These are phyloP conservation scores for Mycena maculata DNA, from an alignment of 768 basidiomycete genomes.

Conservation along the genomic window DNA sequence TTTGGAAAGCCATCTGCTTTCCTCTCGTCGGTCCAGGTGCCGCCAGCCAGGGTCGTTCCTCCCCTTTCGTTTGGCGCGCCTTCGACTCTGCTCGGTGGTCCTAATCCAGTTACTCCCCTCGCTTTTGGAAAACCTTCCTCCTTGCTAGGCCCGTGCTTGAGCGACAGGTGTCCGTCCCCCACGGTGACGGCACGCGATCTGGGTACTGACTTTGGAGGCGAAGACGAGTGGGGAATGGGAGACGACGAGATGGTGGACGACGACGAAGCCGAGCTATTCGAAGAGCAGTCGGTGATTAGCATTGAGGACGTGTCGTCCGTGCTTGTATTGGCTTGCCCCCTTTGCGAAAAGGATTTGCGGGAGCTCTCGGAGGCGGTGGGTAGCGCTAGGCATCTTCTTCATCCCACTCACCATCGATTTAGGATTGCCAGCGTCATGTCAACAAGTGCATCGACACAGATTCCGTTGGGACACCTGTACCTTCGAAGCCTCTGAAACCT, in stretches of 20 bases:
- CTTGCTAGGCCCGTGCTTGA: conserved; percentile 26
- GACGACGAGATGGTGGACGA: conserved; percentile 71
- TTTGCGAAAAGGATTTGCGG: conserved; percentile 42
- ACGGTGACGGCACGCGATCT: conserved; percentile 25
- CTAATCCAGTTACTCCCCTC: not conserved
- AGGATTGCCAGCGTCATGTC: conserved; percentile 68
- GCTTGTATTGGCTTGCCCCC: too few relatives aligned
- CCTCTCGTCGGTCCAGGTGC: not conserved
- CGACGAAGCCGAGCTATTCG: conserved; percentile 37
- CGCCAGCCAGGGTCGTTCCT: not conserved
- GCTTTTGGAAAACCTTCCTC: conserved; percentile 32
- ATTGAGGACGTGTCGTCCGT: conserved; percentile 23
- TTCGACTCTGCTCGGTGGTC: conserved; percentile 32
- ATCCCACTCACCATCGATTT: not conserved
- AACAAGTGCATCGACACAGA: conserved; percentile 62
- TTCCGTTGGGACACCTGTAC: conserved; percentile 32
- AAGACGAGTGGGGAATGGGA: conserved; percentile 75
- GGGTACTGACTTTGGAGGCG: conserved; percentile 46
- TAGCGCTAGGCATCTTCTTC: not conserved
- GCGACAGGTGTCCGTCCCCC: conserved; percentile 35
- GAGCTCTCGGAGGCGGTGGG: conserved; percentile 35
- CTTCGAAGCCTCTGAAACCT: conserved; percentile 36
- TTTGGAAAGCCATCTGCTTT: conserved; percentile 28
- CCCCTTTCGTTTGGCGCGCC: conserved; percentile 35
- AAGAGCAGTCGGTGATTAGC: conserved; percentile 39